Conservation (phyloP, 2,329 filamentous ascomycete species). For the Colletotrichum orbiculare region DNA sequence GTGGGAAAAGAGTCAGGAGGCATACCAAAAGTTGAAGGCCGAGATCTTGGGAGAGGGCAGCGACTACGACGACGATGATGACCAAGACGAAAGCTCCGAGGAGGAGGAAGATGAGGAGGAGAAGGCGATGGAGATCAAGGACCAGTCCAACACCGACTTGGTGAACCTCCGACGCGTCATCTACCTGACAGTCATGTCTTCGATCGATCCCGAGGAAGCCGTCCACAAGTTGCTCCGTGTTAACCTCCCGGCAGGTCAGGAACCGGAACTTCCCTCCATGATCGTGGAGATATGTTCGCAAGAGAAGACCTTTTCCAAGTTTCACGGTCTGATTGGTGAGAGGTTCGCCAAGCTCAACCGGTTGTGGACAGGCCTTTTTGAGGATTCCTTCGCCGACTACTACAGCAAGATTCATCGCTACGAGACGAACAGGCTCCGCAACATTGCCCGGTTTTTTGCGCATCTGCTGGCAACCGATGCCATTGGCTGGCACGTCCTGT, state of each 20-base stretch:
- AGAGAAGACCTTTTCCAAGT: constrained; percentile 97
- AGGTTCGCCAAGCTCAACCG: constrained; percentile 96
- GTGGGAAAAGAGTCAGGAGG: constrained; percentile 90
- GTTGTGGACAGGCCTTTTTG: constrained; percentile 92
- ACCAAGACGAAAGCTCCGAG: constrained; percentile 75
- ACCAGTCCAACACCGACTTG: constrained; percentile 95
- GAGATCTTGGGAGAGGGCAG: constrained; percentile 96
- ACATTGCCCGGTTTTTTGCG: constrained; percentile 94
- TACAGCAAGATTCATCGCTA: constrained; percentile 98
- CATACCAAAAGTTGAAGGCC: constrained; percentile 89
- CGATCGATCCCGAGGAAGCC: constrained; percentile 94
- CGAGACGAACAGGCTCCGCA: constrained; percentile 93
- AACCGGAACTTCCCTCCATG: constrained; percentile 94
- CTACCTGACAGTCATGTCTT: constrained; percentile 97
- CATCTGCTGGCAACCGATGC: constrained; percentile 90
- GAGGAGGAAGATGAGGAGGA: constrained; percentile 82
- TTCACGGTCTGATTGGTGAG: constrained; percentile 94
- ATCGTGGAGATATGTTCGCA: constrained; percentile 97
- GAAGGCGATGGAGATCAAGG: constrained; percentile 93
- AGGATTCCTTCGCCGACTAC: constrained; percentile 89
- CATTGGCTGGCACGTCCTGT: constrained; percentile 91
- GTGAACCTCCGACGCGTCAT: constrained; percentile 94
- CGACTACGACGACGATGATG: constrained; percentile 74
- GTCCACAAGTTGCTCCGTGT: constrained; percentile 98
- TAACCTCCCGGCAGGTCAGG: constrained; percentile 85